A percentile compares a stretch with the other conserved stretches of the same genome.
Evolutionary conservation across 495 filamentous ascomycete genomes (phyloP).

Genomic region (Tuber magnatum): DNA sequence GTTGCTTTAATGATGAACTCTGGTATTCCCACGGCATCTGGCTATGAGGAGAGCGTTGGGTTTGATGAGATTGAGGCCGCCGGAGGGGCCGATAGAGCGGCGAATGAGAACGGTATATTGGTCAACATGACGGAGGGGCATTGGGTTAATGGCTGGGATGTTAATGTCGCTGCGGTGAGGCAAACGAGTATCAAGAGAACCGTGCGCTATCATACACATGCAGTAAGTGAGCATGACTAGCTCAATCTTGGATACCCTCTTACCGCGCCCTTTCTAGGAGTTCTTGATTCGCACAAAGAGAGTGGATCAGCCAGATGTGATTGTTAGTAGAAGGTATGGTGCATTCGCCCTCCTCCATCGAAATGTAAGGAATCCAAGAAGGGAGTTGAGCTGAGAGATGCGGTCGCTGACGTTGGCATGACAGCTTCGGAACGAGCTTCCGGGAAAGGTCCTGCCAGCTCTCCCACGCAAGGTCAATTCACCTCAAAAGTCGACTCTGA

Average conservation of each 20-base stretch:
- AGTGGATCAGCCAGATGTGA: slow-evolving; percentile 61
- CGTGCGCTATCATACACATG: slow-evolving; percentile 83
- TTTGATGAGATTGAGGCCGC: slow-evolving; percentile 90
- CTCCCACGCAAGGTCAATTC: slow-evolving; percentile 86
- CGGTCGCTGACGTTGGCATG: slow-evolving; percentile 68
- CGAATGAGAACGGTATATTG: slow-evolving; percentile 79
- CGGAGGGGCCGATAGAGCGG: slow-evolving; percentile 67
- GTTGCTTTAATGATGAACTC: slow-evolving; percentile 99
- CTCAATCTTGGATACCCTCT: neutral
- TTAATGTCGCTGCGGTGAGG: slow-evolving; percentile 88
- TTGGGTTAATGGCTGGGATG: slow-evolving; percentile 88
- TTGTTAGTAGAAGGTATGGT: slow-evolving; percentile 78
- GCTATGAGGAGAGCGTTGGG: slow-evolving; percentile 91
- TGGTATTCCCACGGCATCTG: slow-evolving; percentile 87
- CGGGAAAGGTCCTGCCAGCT: slow-evolving; percentile 80
- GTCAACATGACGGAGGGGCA: slow-evolving; percentile 83
- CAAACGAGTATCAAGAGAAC: slow-evolving; percentile 75
- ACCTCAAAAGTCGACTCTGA: slow-evolving; percentile 54
- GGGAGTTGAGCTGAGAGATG: slow-evolving; percentile 63
- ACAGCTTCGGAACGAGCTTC: slow-evolving; percentile 71
- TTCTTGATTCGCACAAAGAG: slow-evolving; percentile 79
- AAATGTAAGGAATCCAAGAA: slow-evolving; percentile 24
- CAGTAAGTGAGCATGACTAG: slow-evolving; percentile 53
- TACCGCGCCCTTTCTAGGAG: slow-evolving; percentile 52
- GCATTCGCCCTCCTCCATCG: slow-evolving; percentile 78